Evolutionary conservation across 129 eudicot species (phyloP).

Genomic region (Apium graveolens): DNA sequence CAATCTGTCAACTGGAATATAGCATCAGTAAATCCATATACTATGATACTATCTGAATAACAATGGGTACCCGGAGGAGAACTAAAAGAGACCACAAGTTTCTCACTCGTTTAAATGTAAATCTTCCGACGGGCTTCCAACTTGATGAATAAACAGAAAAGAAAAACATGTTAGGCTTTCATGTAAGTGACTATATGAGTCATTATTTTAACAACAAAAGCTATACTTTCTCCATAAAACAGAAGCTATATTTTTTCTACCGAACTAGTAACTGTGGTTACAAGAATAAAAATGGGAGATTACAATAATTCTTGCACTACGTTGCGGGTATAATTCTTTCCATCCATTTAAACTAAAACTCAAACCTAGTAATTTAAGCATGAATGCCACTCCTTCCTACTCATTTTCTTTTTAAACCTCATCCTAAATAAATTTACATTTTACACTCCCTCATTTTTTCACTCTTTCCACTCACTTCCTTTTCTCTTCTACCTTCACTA

Average conservation of each 20-base stretch:
- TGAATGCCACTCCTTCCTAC: background rate
- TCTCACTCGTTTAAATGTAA: slow-evolving; percentile 33
- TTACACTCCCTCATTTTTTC: background rate
- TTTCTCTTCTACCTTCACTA: background rate
- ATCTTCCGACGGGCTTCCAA: slow-evolving; percentile 48
- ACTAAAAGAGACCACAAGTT: slow-evolving; percentile 7
- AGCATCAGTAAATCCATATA: background rate
- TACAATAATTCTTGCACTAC: background rate
- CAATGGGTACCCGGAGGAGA: background rate
- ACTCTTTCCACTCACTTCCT: too few relatives aligned
- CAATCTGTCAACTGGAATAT: background rate
- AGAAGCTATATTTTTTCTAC: background rate
- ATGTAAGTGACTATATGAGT: background rate
- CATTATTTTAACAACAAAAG: background rate
- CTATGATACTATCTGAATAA: slow-evolving; percentile 6
- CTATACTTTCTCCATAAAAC: background rate
- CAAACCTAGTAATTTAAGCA: background rate
- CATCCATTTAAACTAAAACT: background rate
- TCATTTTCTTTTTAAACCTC: background rate
- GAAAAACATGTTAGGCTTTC: background rate
- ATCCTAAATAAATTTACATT: background rate
- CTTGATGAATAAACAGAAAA: slow-evolving; percentile 10
- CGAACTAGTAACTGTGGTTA: background rate
- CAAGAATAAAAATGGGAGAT: background rate
- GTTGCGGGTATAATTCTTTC: background rate